Evolutionary conservation across 2,329 filamentous ascomycete species (phyloP).

Genomic region (Alternaria incomplexa): DNA sequence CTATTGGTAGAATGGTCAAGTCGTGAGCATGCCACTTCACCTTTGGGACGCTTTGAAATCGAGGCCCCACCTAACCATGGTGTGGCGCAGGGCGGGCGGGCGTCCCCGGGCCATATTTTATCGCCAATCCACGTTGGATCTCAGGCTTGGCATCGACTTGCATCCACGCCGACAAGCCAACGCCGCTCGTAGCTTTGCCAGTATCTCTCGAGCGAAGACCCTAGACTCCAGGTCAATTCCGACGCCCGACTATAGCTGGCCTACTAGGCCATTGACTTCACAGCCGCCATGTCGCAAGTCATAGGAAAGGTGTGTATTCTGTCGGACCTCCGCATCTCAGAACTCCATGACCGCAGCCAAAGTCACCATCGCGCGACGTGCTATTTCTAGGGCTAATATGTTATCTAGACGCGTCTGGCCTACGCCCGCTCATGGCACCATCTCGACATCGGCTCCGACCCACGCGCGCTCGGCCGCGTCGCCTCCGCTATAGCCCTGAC

Average conservation of each 20-base stretch:
- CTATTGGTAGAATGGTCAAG: slow-evolving; percentile 10
- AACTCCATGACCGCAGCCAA: background rate
- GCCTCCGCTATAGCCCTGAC: slow-evolving; percentile 85
- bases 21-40: slow-evolving; percentile 16
- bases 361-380: background rate
- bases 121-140: slow-evolving; percentile 11
- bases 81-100: background rate
- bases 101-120: slow-evolving; percentile 4
- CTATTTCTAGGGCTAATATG: slow-evolving; percentile 13
- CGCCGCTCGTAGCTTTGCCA: background rate
- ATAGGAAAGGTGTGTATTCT: slow-evolving; percentile 69
- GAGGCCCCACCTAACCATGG: slow-evolving; percentile 5
- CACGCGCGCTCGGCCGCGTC: slow-evolving; percentile 84
- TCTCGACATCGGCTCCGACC: slow-evolving; percentile 71
- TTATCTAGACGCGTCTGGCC: slow-evolving; percentile 82
- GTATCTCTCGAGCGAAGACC: background rate
- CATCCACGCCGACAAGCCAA: slow-evolving; percentile 14
- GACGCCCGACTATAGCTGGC: background rate
- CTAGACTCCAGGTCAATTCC: background rate
- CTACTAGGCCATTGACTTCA: slow-evolving; percentile 30
- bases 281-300: slow-evolving; percentile 73
- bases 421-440: slow-evolving; percentile 97
- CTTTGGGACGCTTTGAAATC: slow-evolving; percentile 42
- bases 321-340: slow-evolving; percentile 28
- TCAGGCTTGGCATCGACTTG: slow-evolving; percentile 21